Evolutionary conservation across 768 basidiomycete genomes (phyloP), one percentile per base, ranked within the genome.

Genomic region (Rhodotorula kratochvilovae): DNA sequence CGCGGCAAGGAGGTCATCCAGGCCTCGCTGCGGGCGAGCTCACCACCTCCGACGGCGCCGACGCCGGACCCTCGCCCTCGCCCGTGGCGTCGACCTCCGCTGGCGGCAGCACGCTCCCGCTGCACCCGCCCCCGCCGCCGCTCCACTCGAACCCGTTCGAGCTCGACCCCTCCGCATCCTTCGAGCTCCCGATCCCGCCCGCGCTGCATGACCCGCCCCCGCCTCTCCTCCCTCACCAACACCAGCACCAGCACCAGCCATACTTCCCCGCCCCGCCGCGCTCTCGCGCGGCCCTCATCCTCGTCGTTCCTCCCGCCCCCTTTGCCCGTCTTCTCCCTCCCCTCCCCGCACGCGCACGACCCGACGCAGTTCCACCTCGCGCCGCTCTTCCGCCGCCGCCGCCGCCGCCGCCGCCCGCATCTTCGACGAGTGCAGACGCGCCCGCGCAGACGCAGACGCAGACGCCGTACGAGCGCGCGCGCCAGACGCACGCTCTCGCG

Each of bases 1-100:
- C 35, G 56, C 7, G 75, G 75, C 33, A 56, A 66, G 56, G 45
- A 56, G 17, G n/a, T 76, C 43, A 64, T 76, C 31, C 23, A 21
- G 19, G 51, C 53, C 15, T 45, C 68, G 25, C 36, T 76, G 21
- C 35, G 50, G 71, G 74, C 16, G 67, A 72, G 33, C 55, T 53
- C 51, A 2, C 51, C 2, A 16, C 15, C 11, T 63, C 23, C 42
- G 29, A 54, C 36, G 1, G 33, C 31, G 13, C 23, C 13, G 11
- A 17, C 15, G 35, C 33, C 11, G 48, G 2, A 3, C 13, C 46
- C 17, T 17, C 45, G 48, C 11, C n/a, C 21, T 11, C 39, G n/a
- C n/a, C 31, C 46, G 31, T 6, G 1, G 27, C 42, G 36, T 45
- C 42, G 27, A 29, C n/a, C 8, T 6, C 31, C 27, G 17, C 3